Evolutionary conservation across 345 rosid genomes (phyloP).

Genomic region (Salix koriyanagi): DNA sequence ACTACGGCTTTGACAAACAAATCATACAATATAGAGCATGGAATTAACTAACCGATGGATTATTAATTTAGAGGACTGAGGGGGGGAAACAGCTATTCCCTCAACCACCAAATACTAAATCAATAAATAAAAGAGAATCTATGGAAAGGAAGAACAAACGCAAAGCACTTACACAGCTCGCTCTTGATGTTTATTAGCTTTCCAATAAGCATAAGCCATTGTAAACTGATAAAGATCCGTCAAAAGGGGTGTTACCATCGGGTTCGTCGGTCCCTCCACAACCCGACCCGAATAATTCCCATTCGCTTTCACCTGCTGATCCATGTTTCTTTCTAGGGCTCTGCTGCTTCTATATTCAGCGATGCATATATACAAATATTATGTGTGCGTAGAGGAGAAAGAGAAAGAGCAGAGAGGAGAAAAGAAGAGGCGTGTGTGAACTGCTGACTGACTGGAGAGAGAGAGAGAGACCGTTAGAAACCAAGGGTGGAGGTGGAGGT

Average conservation of each 20-base stretch:
- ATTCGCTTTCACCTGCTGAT: constrained; percentile 9
- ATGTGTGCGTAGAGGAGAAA: not conserved
- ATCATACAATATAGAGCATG: not conserved
- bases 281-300: constrained; percentile 34
- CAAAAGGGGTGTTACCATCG: constrained; percentile 91
- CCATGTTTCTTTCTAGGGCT: constrained; percentile 6
- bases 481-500: not conserved
- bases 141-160: not conserved
- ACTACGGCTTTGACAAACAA: not conserved
- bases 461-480: not conserved
- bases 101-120: not conserved
- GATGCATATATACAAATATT: not conserved
- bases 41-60: not conserved
- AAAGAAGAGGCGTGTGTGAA: not conserved
- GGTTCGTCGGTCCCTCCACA: constrained; percentile 65
- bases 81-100: not conserved
- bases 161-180: constrained; percentile 62
- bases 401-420: too few species aligned
- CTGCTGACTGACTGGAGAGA: not conserved
- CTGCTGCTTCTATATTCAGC: not conserved
- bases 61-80: not conserved
- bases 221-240: constrained; percentile 98
- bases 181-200: constrained; percentile 79
- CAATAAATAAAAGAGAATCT: not conserved
- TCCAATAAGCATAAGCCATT: constrained; percentile 98